A percentile compares a stretch with the other conserved stretches of the same genome.
Evolutionary conservation across 2,329 filamentous ascomycete species (phyloP).

Genomic region (Microsporum canis): DNA sequence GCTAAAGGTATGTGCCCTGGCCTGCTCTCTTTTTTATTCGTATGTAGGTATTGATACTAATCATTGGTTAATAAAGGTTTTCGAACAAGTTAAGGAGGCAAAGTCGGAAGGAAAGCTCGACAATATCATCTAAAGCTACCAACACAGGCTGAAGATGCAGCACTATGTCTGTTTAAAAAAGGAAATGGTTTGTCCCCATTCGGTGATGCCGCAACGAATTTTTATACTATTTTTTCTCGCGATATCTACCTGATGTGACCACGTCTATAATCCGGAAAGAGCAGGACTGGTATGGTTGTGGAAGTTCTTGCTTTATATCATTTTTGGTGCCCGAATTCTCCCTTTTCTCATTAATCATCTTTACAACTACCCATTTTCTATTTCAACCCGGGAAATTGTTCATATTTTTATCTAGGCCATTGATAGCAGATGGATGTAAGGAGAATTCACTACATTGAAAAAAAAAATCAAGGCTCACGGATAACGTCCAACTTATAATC

Average conservation of each 20-base stretch:
- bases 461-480: background rate
- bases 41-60: background rate
- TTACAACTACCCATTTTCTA: background rate
- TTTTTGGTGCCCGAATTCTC: background rate
- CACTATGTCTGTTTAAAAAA: background rate
- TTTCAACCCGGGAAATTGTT: slow-evolving; percentile 1
- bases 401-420: background rate
- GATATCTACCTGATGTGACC: background rate
- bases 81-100: slow-evolving; percentile 85
- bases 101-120: slow-evolving; percentile 61
- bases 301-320: background rate
- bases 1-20: slow-evolving; percentile 58
- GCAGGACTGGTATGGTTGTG: background rate
- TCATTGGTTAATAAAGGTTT: slow-evolving; percentile 46
- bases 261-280: background rate
- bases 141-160: background rate
- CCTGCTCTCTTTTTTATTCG: background rate
- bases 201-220: slow-evolving; percentile 2
- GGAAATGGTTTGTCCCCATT: background rate
- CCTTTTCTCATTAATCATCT: background rate
- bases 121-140: slow-evolving; percentile 19
- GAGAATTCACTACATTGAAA: background rate
- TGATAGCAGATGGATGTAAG: background rate
- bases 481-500: background rate
- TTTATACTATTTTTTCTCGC: slow-evolving; percentile 1